Conservation (phyloP, 108 stramenopile species). For the Hondaea fermentalgiana region DNA sequence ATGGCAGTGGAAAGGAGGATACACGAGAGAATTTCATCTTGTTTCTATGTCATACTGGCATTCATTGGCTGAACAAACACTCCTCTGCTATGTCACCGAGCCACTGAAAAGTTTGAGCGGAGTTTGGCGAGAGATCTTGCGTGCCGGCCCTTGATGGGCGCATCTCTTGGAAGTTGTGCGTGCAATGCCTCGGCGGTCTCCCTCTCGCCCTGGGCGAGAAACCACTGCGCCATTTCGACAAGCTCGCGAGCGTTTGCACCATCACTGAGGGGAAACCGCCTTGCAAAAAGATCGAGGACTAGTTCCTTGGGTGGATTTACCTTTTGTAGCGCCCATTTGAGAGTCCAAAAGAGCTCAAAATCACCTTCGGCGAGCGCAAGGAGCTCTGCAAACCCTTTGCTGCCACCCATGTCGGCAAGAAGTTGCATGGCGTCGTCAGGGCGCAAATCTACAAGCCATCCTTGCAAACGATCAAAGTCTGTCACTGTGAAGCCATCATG, state of each 20-base stretch:
- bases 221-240: background rate
- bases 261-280: background rate
- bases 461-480: background rate
- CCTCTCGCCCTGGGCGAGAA: background rate
- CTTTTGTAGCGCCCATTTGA: background rate
- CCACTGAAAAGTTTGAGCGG: too few species aligned
- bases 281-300: background rate
- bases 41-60: too few species aligned
- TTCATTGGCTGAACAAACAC: too few species aligned
- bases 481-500: background rate
- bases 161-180: too few species aligned
- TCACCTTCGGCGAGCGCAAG: background rate
- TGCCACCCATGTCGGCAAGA: background rate
- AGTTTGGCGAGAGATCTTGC: too few species aligned
- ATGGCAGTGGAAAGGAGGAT: background rate
- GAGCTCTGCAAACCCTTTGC: background rate
- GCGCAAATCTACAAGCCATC: background rate
- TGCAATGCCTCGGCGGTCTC: background rate
- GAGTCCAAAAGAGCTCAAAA: background rate
- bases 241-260: background rate
- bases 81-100: too few species aligned
- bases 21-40: too few species aligned
- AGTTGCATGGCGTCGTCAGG: background rate
- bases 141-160: too few species aligned
- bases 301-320: background rate